Evolutionary conservation across 306 rosid species (phyloP).

Genomic region (Betula pendula): DNA sequence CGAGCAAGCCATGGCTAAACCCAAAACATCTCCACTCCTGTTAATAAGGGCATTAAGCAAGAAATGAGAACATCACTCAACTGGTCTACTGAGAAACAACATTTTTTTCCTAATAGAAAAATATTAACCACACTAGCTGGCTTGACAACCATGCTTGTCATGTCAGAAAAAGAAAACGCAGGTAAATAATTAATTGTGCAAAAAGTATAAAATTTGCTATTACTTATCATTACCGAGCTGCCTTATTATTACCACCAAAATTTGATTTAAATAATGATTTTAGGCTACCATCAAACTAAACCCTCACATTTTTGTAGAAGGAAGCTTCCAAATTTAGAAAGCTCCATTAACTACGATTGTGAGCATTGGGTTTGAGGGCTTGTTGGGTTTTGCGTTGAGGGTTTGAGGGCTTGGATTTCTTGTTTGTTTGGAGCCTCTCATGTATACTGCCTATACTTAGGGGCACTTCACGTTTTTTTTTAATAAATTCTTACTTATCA

Average conservation of each 20-base stretch:
- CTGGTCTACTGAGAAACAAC: neutral
- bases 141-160: neutral
- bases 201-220: neutral
- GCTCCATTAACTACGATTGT: too few species aligned
- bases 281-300: neutral
- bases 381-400: too few species aligned
- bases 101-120: neutral
- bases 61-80: constrained; percentile 10
- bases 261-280: neutral
- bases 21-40: constrained; percentile 76
- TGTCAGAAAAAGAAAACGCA: neutral
- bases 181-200: neutral
- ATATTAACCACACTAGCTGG: neutral
- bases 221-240: neutral
- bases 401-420: too few species aligned
- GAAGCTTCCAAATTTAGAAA: too few species aligned
- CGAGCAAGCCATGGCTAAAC: constrained; percentile 96
- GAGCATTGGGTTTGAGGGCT: too few species aligned
- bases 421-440: too few species aligned
- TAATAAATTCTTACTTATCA: too few species aligned
- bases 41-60: constrained; percentile 26
- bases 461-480: too few species aligned
- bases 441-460: too few species aligned
- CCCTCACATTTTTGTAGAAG: neutral
- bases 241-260: neutral